Base-by-base conservation (phyloP, 2,329 filamentous ascomycete species). In the Aspergillus vadensis region DNA sequence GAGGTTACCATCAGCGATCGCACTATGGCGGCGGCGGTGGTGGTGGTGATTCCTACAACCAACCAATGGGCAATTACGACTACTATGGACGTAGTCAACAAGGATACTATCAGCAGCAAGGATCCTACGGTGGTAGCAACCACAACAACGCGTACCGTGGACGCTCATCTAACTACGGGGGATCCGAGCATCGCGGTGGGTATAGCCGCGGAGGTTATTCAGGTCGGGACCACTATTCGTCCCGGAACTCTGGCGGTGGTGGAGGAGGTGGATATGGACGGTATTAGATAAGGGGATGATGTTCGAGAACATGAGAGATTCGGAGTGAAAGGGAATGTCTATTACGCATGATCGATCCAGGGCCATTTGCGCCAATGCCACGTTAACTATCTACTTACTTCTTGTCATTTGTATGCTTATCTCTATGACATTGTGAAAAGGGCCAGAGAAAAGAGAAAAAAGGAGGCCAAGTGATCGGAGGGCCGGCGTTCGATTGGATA, bases 221-320 rank as follows among this genome's bases (percentile, higher is more conserved):
- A 57, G 69, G 71, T 61, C 72, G 72, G 47, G 69, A 72, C 57
- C 66, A 75, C 48, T 68, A 72, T 62, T 63, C 68, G 47, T 66
- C 68, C n/a, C 67, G 72, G 43, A 70, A 69, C 44, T 68, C 70
- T 56, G 75, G 53, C 21, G 53, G 76, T 62, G 75, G 52, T 14
- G 52, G 76, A 61, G 75, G 76, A 58, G 52, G 76, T 62, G 75
- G 76, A 58, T 77, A 78, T 64, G 74, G 74, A 32, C 71, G 76
- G 25, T 79, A 79, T 64, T 74, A 70, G 57, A 36, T 36, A 36
- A 36, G 32, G 32, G 32, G 32, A 14, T 17, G 30, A 30, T 30
- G 38, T 32, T 55, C 53, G 23, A 17, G 39, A 39, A 14, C 25
- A 25, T 47, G 48, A 50, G 27, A 55, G 39, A 59, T 60, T 43